Conservation (phyloP, 768 basidiomycete species). For the Tylopilus plumbeoviolaceoides region DNA sequence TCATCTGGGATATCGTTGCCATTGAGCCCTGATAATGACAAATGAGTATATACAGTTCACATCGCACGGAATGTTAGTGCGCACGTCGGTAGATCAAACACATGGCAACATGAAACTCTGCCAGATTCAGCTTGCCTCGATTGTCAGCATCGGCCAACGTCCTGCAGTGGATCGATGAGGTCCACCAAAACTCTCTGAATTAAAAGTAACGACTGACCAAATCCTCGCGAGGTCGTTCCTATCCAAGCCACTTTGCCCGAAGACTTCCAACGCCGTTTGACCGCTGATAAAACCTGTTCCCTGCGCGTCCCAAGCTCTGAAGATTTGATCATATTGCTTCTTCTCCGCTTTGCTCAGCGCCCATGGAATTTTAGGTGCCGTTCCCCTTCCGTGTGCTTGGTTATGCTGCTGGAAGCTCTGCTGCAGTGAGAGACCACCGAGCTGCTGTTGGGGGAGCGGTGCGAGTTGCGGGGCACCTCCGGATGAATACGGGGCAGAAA, state of each 20-base stretch:
- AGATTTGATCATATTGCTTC: conserved; percentile 95
- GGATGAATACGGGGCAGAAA: conserved; percentile 53
- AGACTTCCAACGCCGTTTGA: conserved; percentile 82
- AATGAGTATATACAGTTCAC: not conserved
- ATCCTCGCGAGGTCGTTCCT: conserved; percentile 90
- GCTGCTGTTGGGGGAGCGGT: conserved; percentile 50
- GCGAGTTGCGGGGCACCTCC: conserved; percentile 63
- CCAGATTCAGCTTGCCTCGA: conserved; percentile 90
- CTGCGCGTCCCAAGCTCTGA: conserved; percentile 90
- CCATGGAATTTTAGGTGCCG: conserved; percentile 78
- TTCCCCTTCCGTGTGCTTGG: conserved; percentile 62
- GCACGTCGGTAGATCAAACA: conserved; percentile 92
- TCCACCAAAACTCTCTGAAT: not conserved
- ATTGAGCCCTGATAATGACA: conserved; percentile 62
- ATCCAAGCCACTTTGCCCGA: conserved; percentile 86
- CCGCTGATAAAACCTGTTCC: conserved; percentile 84
- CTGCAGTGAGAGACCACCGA: conserved; percentile 56
- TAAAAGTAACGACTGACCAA: conserved; percentile 56
- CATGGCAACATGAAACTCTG: conserved; percentile 99
- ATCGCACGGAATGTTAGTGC: conserved; percentile 29
- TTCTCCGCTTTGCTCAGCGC: conserved; percentile 83
- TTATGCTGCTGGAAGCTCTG: conserved; percentile 89
- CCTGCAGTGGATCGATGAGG: conserved; percentile 42
- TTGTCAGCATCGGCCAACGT: conserved; percentile 89
- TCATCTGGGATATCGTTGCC: conserved; percentile 86